Conservation (phyloP, 306 rosid genomes). For the Luffa aegyptiaca region DNA sequence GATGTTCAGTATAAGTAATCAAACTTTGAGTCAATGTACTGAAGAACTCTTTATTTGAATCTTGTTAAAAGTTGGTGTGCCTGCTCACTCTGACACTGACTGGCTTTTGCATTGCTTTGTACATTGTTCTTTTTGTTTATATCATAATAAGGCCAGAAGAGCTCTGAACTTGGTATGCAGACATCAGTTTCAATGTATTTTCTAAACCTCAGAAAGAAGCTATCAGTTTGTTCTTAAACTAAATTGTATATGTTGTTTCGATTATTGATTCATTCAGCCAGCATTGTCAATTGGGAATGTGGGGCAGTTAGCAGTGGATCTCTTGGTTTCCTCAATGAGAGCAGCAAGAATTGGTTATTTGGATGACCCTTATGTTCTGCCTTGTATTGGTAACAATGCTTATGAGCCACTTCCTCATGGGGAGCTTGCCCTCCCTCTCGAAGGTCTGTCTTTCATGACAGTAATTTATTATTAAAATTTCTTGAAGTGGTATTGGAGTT, state of each 20-base stretch:
- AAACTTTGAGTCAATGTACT: neutral
- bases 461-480: neutral
- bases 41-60: neutral
- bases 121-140: neutral
- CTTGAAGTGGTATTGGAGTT: neutral
- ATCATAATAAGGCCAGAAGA: neutral
- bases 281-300: slow-evolving; percentile 87
- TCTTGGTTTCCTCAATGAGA: slow-evolving; percentile 50
- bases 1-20: neutral
- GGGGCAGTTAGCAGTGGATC: slow-evolving; percentile 78
- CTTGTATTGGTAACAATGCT: slow-evolving; percentile 91
- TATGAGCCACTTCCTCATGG: slow-evolving; percentile 74
- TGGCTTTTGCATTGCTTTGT: neutral
- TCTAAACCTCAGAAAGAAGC: neutral
- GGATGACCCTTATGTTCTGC: slow-evolving; percentile 69
- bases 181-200: neutral
- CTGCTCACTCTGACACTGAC: neutral
- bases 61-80: neutral
- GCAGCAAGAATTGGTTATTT: slow-evolving; percentile 72
- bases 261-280: slow-evolving; percentile 40
- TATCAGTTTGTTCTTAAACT: slow-evolving; percentile 10
- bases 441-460: slow-evolving; percentile 40
- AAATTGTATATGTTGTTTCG: neutral
- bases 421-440: slow-evolving; percentile 76
- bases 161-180: neutral